Evolutionary conservation across 179 eudicot species (phyloP).

Genomic region (Beta corolliflora): DNA sequence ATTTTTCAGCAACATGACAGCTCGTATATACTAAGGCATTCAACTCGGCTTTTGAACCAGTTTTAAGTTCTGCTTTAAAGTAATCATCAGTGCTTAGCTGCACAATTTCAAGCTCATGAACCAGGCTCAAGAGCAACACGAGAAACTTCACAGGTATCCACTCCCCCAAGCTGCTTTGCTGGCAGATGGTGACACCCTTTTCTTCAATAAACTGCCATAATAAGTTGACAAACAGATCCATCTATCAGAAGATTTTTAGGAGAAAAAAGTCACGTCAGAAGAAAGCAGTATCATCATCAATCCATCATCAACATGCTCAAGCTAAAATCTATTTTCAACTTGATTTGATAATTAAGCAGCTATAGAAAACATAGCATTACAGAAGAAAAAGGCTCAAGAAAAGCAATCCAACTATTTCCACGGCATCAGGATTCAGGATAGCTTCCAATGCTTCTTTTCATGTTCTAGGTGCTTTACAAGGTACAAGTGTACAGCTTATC

Average conservation of each 20-base stretch:
- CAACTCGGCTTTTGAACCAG: constrained; percentile 17
- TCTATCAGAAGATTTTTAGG: background rate
- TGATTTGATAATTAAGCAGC: constrained; percentile 2
- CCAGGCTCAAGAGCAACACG: constrained; percentile 62
- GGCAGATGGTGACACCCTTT: constrained; percentile 46
- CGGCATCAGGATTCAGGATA: background rate
- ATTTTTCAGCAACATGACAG: constrained; percentile 43
- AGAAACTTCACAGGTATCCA: constrained; percentile 65
- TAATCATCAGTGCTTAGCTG: constrained; percentile 41
- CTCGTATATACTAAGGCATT: constrained; percentile 7
- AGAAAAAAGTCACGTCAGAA: background rate
- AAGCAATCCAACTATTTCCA: background rate
- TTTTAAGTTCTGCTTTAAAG: constrained; percentile 19
- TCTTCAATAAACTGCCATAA: constrained; percentile 60
- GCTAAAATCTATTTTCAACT: background rate
- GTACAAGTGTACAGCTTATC: background rate
- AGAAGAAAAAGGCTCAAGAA: background rate
- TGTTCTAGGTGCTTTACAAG: background rate
- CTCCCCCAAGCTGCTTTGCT: constrained; percentile 36
- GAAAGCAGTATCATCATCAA: background rate
- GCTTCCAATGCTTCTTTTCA: background rate
- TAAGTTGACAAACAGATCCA: constrained; percentile 10
- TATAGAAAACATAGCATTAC: background rate
- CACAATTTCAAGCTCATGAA: constrained; percentile 71
- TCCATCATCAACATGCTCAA: background rate